Conservation (phyloP, 495 filamentous ascomycete species). For the Zalerion maritima region DNA sequence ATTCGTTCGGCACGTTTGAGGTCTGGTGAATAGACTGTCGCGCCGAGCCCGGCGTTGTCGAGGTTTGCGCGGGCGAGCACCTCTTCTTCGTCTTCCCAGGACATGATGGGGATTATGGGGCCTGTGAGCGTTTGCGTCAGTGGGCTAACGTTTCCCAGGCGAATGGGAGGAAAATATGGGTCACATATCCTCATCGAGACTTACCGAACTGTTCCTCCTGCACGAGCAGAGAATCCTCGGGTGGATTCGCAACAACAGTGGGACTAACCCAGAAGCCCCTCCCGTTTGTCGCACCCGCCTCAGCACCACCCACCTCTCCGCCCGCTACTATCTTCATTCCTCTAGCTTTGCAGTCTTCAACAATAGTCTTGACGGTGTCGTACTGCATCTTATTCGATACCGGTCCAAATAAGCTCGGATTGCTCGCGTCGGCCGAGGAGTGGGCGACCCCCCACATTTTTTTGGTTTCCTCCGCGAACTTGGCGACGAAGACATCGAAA, state of each 20-base stretch:
- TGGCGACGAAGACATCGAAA: constrained; percentile 44
- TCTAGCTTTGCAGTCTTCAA: constrained; percentile 28
- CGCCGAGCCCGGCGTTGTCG: constrained; percentile 39
- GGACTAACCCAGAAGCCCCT: constrained; percentile 35
- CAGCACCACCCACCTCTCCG: constrained; percentile 17
- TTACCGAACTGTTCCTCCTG: constrained; percentile 36
- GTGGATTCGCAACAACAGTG: constrained; percentile 34
- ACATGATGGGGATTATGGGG: constrained; percentile 41
- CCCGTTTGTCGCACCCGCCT: constrained; percentile 7
- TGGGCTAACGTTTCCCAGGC: no score
- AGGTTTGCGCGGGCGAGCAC: constrained; percentile 43
- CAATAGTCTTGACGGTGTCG: constrained; percentile 33
- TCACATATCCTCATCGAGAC: no score
- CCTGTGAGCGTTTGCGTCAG: constrained; percentile 10
- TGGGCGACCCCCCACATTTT: constrained; percentile 26
- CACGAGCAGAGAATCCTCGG: constrained; percentile 27
- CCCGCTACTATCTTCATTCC: constrained; percentile 28
- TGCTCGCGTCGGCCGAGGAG: no score
- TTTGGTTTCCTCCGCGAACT: constrained; percentile 40
- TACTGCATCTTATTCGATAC: constrained; percentile 48
- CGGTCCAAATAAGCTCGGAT: constrained; percentile 34
- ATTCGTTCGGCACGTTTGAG: constrained; percentile 33
- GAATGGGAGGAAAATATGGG: no score
- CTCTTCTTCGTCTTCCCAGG: constrained; percentile 43
- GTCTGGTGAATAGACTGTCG: constrained; percentile 42